Conservation (phyloP, 192 early-diverging fungal genomes). For the Neocallimastix lanati region DNA sequence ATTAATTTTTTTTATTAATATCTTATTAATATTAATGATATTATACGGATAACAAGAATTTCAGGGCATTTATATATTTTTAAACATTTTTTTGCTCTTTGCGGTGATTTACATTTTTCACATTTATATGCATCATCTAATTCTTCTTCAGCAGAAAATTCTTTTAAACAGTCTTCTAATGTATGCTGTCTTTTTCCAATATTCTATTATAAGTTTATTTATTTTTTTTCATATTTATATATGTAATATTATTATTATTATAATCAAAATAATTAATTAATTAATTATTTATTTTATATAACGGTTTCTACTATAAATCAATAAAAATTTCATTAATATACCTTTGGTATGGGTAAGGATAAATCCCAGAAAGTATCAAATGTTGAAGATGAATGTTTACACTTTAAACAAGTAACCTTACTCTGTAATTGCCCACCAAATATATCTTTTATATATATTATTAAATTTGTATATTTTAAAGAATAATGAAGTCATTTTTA, state of each 20-base stretch:
- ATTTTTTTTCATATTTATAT: too few species aligned
- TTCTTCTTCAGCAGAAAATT: slow-evolving; percentile 3
- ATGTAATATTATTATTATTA: too few species aligned
- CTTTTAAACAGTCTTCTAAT: slow-evolving; percentile 3
- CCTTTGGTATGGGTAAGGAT: slow-evolving; percentile 28
- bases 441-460: slow-evolving; percentile 16
- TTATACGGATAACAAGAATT: slow-evolving; percentile 29
- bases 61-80: slow-evolving; percentile 14
- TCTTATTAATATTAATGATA: background rate
- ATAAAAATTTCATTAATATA: background rate
- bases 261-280: too few species aligned
- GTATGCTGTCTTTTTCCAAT: slow-evolving; percentile 1
- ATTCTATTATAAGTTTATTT: background rate
- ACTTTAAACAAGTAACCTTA: slow-evolving; percentile 18
- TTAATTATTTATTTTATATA: too few species aligned
- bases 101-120: slow-evolving; percentile 2
- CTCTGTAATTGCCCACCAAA: slow-evolving; percentile 34
- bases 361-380: slow-evolving; percentile 43
- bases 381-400: slow-evolving; percentile 18
- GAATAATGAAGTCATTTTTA: too few species aligned
- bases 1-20: too few species aligned
- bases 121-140: slow-evolving; percentile 3
- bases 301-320: too few species aligned
- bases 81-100: slow-evolving; percentile 14
- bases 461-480: too few species aligned